Conservation (phyloP, 805 yeast species). For the Nakazawaea peltata region DNA sequence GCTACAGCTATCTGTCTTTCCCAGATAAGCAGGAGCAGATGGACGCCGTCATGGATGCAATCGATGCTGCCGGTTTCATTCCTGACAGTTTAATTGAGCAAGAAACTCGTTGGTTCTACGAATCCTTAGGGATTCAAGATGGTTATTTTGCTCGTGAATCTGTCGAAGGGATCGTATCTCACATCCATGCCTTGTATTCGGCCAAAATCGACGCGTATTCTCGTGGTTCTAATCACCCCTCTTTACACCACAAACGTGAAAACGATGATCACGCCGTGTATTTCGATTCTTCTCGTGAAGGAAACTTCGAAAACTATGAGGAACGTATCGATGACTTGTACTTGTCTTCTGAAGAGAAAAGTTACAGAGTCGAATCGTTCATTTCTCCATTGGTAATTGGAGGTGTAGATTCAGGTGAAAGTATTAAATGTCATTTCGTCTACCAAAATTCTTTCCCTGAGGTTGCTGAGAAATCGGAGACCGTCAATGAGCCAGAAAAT, state of each 20-base stretch:
- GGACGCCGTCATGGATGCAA: constrained; percentile 70
- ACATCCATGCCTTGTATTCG: constrained; percentile 83
- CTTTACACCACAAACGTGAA: constrained; percentile 74
- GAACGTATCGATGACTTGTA: constrained; percentile 74
- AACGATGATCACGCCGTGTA: constrained; percentile 84
- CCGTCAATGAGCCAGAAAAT: not conserved
- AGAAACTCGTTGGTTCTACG: constrained; percentile 88
- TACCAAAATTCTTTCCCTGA: constrained; percentile 34
- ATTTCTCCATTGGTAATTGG: constrained; percentile 48
- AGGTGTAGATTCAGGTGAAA: constrained; percentile 34
- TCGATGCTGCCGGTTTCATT: constrained; percentile 80
- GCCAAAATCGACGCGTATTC: constrained; percentile 89
- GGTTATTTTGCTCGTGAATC: constrained; percentile 84
- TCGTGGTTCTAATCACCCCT: constrained; percentile 43
- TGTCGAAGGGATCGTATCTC: constrained; percentile 70
- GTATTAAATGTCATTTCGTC: constrained; percentile 64
- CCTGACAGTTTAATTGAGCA: constrained; percentile 81
- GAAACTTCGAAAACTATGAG: constrained; percentile 56
- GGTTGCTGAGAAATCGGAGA: not conserved
- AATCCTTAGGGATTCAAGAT: constrained; percentile 82
- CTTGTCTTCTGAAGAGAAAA: constrained; percentile 39
- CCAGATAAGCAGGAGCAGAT: constrained; percentile 76
- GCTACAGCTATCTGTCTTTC: constrained; percentile 71
- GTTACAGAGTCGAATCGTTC: constrained; percentile 73
- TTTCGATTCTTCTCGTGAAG: constrained; percentile 64